Percentiles rank a stretch among this genome's conserved stretches.
These are phyloP conservation scores for Pseudocercospora fijiensis DNA, from an alignment of 2,329 filamentous ascomycete genomes.

Conservation along the genomic window DNA sequence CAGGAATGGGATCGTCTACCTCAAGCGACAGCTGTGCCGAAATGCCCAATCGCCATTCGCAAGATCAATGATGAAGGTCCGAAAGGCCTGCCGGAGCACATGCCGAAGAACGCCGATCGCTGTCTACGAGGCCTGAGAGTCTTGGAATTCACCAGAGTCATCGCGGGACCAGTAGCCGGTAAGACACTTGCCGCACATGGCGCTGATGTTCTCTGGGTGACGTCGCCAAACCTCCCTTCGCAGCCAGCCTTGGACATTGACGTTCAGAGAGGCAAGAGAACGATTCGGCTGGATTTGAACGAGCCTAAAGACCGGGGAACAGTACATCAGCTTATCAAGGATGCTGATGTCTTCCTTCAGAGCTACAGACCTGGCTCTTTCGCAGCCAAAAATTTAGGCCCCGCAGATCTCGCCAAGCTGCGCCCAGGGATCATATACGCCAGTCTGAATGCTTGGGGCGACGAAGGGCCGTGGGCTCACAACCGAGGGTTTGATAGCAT, in stretches of 20 bases:
- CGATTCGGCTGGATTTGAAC: conserved; percentile 40
- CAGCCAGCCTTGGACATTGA: conserved; percentile 33
- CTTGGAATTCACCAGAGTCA: conserved; percentile 33
- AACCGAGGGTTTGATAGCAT: conserved; percentile 57
- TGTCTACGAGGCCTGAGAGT: conserved; percentile 43
- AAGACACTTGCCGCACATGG: conserved; percentile 35
- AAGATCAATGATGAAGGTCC: conserved; percentile 35
- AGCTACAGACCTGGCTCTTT: conserved; percentile 52
- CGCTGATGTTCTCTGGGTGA: conserved; percentile 36
- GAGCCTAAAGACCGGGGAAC: conserved; percentile 27
- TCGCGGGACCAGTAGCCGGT: conserved; percentile 34
- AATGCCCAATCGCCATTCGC: conserved; percentile 50
- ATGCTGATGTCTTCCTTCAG: conserved; percentile 48
- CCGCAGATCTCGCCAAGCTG: conserved; percentile 40
- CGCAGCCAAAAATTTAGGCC: conserved; percentile 45
- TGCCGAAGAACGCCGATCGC: conserved; percentile 26
- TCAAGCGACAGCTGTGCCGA: conserved; percentile 47
- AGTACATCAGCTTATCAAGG: conserved; percentile 37
- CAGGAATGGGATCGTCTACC: conserved; percentile 54
- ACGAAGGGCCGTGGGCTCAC: conserved; percentile 47
- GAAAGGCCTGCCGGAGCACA: conserved; percentile 27
- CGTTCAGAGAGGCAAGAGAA: conserved; percentile 32
- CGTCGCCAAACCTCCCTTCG: conserved; percentile 30
- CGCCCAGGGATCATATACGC: conserved; percentile 52
- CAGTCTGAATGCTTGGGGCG: conserved; percentile 55